Base-by-base conservation (phyloP, 1,139 yeast genomes). In the Eremothecium gossypii region DNA sequence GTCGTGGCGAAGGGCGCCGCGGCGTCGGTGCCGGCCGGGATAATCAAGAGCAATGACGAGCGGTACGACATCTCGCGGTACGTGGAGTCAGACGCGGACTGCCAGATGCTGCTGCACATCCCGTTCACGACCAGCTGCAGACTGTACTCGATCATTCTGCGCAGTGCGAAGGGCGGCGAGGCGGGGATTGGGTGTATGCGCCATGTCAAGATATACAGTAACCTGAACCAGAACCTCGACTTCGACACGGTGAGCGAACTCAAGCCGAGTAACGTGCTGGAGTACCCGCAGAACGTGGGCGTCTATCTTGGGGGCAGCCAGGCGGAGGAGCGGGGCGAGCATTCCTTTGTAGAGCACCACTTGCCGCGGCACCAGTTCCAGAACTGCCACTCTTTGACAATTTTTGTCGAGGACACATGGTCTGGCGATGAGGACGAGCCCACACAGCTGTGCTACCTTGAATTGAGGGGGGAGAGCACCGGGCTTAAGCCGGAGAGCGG, bases 61-160 rank as follows among this genome's bases (percentile, higher is more conserved):
- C 73, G 65, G 53, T 74, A 69, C 52, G 52, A 63, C 36, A 52
- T 74, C 23, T 60, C 61, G 20, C 77, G 77, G 8, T 69, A 69
- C 31, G 65, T 87, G 30, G 74, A 73, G 54, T 78, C 89, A 1
- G 96, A 89, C 58, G 78, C 83, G 3, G 97, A 91, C 57, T 76
- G 81, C 45, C 96, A 89, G 58, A 50, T 89, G 54, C 73, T 89
- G 37, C 55, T 89, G 27, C 74, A 76, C 47, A 74, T 91, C 27
- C 96, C 95, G 52, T 89, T 86, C 52, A 79, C 82, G 12, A 85
- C 85, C 0, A 67, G 74, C 29, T 89, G 84, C 36, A 84, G 83
- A 58, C 64, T 89, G 36, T 83, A 76, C 57, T 83, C 95, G 1
- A 54, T 89, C 4, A 73, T 84, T 7, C 50, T 89, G 13, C 71